phyloP scores from a whole-genome alignment of 2,329 filamentous ascomycete species.

The Alternaria ventricosa region DNA sequence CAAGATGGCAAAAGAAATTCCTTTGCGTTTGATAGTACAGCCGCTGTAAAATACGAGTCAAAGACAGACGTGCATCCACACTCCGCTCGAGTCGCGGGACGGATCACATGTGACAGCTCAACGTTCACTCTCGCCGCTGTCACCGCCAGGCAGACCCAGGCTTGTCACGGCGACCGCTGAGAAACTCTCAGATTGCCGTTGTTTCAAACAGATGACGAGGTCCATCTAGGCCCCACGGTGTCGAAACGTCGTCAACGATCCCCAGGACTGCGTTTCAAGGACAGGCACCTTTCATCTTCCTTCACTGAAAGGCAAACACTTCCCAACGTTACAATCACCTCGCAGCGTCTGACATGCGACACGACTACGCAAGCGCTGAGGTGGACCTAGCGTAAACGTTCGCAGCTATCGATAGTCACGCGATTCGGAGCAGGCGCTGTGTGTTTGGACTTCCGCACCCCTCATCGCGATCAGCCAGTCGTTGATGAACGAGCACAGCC shows the following conservation, averaged over 20 bases:
- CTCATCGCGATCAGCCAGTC: background rate
- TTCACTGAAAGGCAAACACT: slow-evolving; percentile 1
- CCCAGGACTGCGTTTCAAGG: slow-evolving; percentile 11
- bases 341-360: slow-evolving; percentile 10
- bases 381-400: background rate
- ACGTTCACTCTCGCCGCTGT: background rate
- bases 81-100: background rate
- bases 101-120: background rate
- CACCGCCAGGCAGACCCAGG: background rate
- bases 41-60: background rate
- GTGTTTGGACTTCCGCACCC: background rate
- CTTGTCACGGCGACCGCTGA: slow-evolving; percentile 6
- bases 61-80: background rate
- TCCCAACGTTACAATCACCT: slow-evolving; percentile 1
- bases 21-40: background rate
- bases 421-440: slow-evolving; percentile 14
- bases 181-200: slow-evolving; percentile 20
- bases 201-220: slow-evolving; percentile 34
- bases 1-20: background rate
- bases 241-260: slow-evolving; percentile 15
- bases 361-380: slow-evolving; percentile 7
- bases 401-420: slow-evolving; percentile 3
- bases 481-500: slow-evolving; percentile 6
- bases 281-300: slow-evolving; percentile 4
- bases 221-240: slow-evolving; percentile 13